Evolutionary conservation across 2,329 filamentous ascomycete genomes (phyloP).

Genomic region (Pyricularia sp.): DNA sequence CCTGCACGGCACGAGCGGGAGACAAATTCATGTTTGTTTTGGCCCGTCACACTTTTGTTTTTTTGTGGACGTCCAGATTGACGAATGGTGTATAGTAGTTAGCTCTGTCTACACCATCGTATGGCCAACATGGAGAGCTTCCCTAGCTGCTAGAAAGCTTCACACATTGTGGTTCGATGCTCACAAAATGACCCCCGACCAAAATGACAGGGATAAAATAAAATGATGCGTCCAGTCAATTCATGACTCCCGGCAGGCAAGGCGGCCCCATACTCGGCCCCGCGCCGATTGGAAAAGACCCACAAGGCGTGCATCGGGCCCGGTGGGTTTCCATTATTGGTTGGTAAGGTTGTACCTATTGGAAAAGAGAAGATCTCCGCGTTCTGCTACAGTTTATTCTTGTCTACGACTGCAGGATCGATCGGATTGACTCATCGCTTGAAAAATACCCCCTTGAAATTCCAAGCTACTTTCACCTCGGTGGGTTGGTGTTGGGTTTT

Average conservation of each 20-base stretch:
- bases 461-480: neutral
- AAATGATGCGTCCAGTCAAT: neutral
- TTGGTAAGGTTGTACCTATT: neutral
- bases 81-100: neutral
- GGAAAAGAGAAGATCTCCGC: neutral
- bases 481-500: neutral
- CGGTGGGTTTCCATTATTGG: neutral
- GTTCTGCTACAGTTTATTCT: neutral
- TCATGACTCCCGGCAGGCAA: neutral
- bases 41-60: neutral
- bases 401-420: neutral
- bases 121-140: neutral
- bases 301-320: neutral
- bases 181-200: neutral
- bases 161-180: neutral
- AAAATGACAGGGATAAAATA: neutral
- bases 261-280: neutral
- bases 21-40: neutral
- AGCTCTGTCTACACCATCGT: neutral
- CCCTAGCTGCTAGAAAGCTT: neutral
- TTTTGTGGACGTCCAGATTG: neutral
- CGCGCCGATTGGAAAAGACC: neutral
- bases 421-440: neutral
- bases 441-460: neutral
- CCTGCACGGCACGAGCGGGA: neutral